These are phyloP conservation scores for Podosphaera xanthii DNA, from an alignment of 2,329 filamentous ascomycete species.

Conservation along the genomic window DNA sequence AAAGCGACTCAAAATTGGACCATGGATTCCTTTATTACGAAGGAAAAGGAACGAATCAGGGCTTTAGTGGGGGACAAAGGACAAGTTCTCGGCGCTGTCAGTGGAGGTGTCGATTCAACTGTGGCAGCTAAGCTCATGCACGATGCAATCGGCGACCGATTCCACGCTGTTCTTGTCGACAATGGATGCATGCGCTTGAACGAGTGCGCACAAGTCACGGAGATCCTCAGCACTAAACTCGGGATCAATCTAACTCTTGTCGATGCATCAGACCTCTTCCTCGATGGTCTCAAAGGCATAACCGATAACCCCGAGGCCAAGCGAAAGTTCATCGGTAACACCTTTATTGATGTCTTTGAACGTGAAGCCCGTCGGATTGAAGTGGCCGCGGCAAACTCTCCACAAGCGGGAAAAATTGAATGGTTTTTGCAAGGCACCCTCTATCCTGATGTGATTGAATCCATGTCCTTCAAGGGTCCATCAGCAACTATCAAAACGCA, in stretches of 20 bases:
- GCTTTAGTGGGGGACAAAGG: slow-evolving; percentile 58
- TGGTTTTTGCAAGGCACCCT: slow-evolving; percentile 67
- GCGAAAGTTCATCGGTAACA: slow-evolving; percentile 69
- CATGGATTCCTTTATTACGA: slow-evolving; percentile 63
- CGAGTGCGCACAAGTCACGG: slow-evolving; percentile 62
- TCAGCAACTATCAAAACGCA: slow-evolving; percentile 52
- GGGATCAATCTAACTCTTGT: slow-evolving; percentile 81
- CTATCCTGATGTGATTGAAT: slow-evolving; percentile 39
- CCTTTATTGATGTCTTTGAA: slow-evolving; percentile 67
- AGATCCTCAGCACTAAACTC: slow-evolving; percentile 54
- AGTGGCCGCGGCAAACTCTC: slow-evolving; percentile 40
- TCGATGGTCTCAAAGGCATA: slow-evolving; percentile 53
- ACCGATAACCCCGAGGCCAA: slow-evolving; percentile 60
- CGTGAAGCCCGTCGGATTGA: slow-evolving; percentile 55
- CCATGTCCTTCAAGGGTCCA: slow-evolving; percentile 50
- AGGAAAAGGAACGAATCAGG: slow-evolving; percentile 62
- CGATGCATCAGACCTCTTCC: slow-evolving; percentile 55
- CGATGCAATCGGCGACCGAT: slow-evolving; percentile 59
- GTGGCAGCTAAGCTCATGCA: slow-evolving; percentile 63
- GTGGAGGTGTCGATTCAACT: slow-evolving; percentile 73
- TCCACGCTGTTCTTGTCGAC: slow-evolving; percentile 68
- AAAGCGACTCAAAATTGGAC: slow-evolving; percentile 55
- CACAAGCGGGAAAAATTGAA: slow-evolving; percentile 50
- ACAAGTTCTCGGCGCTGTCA: slow-evolving; percentile 60
- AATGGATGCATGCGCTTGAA: slow-evolving; percentile 69